Base-by-base conservation (phyloP, 2,329 filamentous ascomycete genomes). In the Coniochaeta sp. region DNA sequence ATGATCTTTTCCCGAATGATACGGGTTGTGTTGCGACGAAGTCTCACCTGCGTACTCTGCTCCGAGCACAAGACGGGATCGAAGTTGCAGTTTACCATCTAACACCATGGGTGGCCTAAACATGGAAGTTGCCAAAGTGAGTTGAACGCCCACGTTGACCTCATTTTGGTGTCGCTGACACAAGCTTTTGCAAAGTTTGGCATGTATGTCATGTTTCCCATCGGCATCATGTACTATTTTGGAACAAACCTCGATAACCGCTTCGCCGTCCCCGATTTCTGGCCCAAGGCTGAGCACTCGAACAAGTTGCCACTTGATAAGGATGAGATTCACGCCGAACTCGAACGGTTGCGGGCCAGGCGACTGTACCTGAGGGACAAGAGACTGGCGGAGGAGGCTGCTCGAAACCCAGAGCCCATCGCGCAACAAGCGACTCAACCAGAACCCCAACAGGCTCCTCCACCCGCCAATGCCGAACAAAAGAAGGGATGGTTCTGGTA, bases 191-290 rank as follows among this genome's bases (percentile, higher is more conserved):
- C 34, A 7, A n/a, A 60, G 93, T 99, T 99, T 75, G 93, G 93
- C 79, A 90, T 96, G 84, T 99, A 99, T 80, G 88, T 99, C 79
- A 89, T 97, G 83, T 99, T 99, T 77, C 95, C 95, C 19, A 98
- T 99, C 70, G 92, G 91, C 68, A 93, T 95, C 81, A 99, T 99
- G 95, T 98, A 96, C 82, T 99, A 99, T 81, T 99, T 98, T 76
- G 95, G 95, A 72, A 96, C 93, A 60, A 99, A 99, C 76, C 90
- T 99, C 72, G 95, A 99, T 76, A 84, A 89, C 66, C 89, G 91
- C 65, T 99, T 99, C 80, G 79, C 84, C 56, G 91, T 98, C 1
- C 87, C 89, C 24, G 90, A 89, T 61, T 99, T 99, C 81, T 99
- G 95, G 95, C 95, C 95, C 31, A 91, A 88, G 69, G 81, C 86